Base-by-base conservation (phyloP, 768 basidiomycete species). In the Trametes villosa region DNA sequence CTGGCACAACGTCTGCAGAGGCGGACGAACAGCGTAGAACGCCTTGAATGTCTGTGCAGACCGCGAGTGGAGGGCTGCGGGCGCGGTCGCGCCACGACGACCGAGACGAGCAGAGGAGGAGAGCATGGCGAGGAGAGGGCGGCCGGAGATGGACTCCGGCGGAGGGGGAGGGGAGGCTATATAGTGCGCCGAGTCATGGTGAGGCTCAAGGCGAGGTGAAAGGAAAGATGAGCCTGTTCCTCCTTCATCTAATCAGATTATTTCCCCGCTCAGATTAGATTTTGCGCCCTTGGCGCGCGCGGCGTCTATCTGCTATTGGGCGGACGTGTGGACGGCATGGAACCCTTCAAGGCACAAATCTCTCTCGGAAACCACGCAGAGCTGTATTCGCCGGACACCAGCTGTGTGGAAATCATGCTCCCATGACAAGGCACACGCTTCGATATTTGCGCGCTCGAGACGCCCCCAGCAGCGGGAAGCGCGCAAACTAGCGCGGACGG, bases 21-120 rank as follows among this genome's bases (percentile, higher is more conserved):
- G 34, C 24, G 33, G 15, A 63, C 68, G 55, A 45, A 72, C 71
- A 40, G 70, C 70, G 53, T 72, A 72, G 55, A 72, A 72, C 11
- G 71, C 71, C 61, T 62, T 72, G 68, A 72, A 72, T 33, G 70
- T 72, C 59, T 70, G 68, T 13, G 66, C 68, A 11, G 67, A 71
- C 30, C 65, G 66, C 8, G 71, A 53, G 22, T 63, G 58, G 46
- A 52, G 59, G 30, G 53, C 34, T 13, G 65, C 8, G 22, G 62
- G 41, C 9, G 55, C 9, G 27, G 41, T 36, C 20, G 63, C 38
- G 36, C 27, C 49, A 24, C 57, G 48, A 34, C 34, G 48, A 29
- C 57, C 30, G 9, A 57, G 38, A 27, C 63, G 60, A 24, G 61
- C 50, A 29, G 63, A 53, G 33, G 66, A 40, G 31, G 66, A 31